phyloP scores from a whole-genome alignment of 441 rosid genomes.

The Pelargonium cotyledonis region DNA sequence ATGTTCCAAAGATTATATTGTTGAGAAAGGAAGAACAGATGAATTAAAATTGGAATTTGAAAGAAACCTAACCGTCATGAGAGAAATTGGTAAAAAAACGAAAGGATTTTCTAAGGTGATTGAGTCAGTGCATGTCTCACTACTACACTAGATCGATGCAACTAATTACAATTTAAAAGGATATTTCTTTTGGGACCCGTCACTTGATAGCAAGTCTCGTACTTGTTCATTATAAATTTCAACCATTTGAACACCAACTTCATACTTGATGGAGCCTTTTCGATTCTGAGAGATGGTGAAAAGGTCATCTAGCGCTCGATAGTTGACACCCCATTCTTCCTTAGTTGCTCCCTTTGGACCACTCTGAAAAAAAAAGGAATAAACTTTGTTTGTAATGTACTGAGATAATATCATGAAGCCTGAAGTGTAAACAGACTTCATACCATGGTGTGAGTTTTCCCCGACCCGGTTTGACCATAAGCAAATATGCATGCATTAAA shows the following conservation, averaged over 20 bases:
- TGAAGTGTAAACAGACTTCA: slow-evolving; percentile 27
- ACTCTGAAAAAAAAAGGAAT: slow-evolving; percentile 38
- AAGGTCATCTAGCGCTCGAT: slow-evolving; percentile 23
- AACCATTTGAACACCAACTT: slow-evolving; percentile 62
- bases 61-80: no score
- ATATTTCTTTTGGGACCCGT: slow-evolving; percentile 52
- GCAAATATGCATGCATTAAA: slow-evolving; percentile 94
- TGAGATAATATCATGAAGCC: slow-evolving; percentile 14
- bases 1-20: no score
- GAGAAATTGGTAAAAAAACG: no score
- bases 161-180: slow-evolving; percentile 27
- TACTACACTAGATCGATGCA: background rate
- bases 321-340: slow-evolving; percentile 62
- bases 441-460: slow-evolving; percentile 92
- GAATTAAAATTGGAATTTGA: no score
- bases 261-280: slow-evolving; percentile 39
- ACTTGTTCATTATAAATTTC: slow-evolving; percentile 91
- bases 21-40: no score
- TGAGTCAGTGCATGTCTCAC: slow-evolving; percentile 14
- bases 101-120: background rate
- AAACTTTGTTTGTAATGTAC: slow-evolving; percentile 21
- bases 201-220: slow-evolving; percentile 43
- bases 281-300: slow-evolving; percentile 48
- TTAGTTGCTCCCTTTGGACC: slow-evolving; percentile 70
- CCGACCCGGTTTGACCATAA: slow-evolving; percentile 98